Conservation (phyloP, 2,329 filamentous ascomycete species). For the Colletotrichum tabaci region DNA sequence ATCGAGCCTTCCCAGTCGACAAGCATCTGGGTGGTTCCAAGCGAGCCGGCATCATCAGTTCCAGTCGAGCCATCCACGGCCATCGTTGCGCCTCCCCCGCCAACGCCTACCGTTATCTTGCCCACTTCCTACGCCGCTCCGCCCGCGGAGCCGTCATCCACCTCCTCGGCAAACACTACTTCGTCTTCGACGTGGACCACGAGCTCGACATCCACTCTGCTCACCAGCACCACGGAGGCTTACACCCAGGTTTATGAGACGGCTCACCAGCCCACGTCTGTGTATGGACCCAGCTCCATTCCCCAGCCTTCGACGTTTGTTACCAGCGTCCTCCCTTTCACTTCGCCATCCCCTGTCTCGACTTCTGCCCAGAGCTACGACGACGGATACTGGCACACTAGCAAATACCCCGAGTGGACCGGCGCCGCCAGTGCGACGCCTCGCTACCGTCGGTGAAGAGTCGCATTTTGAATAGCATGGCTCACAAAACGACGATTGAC, state of each 20-base stretch:
- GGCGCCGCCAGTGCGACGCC: constrained; percentile 48
- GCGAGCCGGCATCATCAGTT: constrained; percentile 16
- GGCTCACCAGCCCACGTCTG: constrained; percentile 39
- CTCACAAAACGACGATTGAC: background rate
- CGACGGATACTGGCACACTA: constrained; percentile 62
- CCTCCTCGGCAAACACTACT: constrained; percentile 28
- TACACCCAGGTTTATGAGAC: constrained; percentile 40
- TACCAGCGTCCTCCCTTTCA: constrained; percentile 42
- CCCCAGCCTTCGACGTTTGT: constrained; percentile 41
- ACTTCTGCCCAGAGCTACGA: constrained; percentile 52
- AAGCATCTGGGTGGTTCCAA: background rate
- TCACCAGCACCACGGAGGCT: background rate
- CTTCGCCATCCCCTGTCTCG: constrained; percentile 43
- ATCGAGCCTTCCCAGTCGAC: background rate
- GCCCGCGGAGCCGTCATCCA: constrained; percentile 6
- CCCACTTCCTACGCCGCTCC: constrained; percentile 34
- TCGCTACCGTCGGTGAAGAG: constrained; percentile 36
- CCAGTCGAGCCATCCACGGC: background rate
- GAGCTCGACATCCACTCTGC: background rate
- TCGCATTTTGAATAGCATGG: too few species aligned
- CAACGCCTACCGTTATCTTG: background rate
- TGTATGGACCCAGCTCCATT: constrained; percentile 31
- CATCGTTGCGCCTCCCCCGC: constrained; percentile 14
- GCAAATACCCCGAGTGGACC: constrained; percentile 60
- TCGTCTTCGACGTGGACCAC: constrained; percentile 24